Conservation (phyloP, 2,329 filamentous ascomycete genomes). For the Stagonosporopsis tanaceti region DNA sequence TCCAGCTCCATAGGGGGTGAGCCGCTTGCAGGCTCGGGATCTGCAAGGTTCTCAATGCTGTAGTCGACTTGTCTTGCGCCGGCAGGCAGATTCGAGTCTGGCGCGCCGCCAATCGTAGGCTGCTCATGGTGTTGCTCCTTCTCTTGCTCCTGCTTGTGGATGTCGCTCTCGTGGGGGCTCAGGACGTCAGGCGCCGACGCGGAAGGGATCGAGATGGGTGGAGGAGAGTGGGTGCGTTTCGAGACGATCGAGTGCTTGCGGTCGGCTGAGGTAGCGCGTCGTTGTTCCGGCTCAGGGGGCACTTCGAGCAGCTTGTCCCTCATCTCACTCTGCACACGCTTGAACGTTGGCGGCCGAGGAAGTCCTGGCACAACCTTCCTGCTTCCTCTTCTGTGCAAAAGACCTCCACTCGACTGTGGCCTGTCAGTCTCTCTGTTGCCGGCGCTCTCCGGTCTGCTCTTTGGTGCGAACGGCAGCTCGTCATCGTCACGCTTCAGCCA, state of each 20-base stretch:
- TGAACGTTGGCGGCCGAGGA: constrained; percentile 79
- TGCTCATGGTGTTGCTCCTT: constrained; percentile 26
- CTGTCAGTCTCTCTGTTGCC: constrained; percentile 44
- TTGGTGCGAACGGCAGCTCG: constrained; percentile 31
- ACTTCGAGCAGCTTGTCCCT: constrained; percentile 75
- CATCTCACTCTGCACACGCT: constrained; percentile 81
- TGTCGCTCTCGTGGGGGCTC: constrained; percentile 39
- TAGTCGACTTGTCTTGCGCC: constrained; percentile 48
- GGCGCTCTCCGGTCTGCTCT: constrained; percentile 12
- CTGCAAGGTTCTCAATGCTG: constrained; percentile 26
- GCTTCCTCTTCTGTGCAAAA: constrained; percentile 42
- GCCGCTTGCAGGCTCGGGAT: constrained; percentile 23
- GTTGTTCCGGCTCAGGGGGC: constrained; percentile 69
- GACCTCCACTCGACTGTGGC: constrained; percentile 45
- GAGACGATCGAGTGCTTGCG: constrained; percentile 69
- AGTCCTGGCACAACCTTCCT: constrained; percentile 78
- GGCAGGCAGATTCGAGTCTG: constrained; percentile 44
- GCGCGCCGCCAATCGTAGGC: constrained; percentile 42
- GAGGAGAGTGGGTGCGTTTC: constrained; percentile 55
- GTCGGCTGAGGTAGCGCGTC: constrained; percentile 76
- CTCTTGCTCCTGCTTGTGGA: constrained; percentile 31
- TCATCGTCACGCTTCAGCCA: constrained; percentile 53
- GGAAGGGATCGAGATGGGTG: constrained; percentile 46
- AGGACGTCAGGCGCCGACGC: constrained; percentile 52
- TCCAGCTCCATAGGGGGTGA: constrained; percentile 39